These are phyloP conservation scores for Talaromyces rugulosus DNA, from an alignment of 2,329 filamentous ascomycete species.

Conservation along the genomic window DNA sequence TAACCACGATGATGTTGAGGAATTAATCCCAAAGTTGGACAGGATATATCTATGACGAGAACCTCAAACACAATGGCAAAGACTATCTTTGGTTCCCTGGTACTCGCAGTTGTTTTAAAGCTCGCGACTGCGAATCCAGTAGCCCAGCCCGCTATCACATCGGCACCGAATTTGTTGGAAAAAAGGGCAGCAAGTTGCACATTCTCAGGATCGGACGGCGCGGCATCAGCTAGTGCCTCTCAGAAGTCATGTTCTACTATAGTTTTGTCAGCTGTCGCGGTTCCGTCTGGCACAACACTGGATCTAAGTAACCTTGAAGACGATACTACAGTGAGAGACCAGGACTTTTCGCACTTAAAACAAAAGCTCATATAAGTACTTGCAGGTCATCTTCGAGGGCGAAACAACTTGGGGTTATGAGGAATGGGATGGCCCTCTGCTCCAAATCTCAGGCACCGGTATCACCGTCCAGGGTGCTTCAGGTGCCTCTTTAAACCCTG, in stretches of 20 bases:
- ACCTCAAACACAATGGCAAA: not conserved
- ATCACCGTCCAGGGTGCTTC: constrained; percentile 52
- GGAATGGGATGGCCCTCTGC: constrained; percentile 62
- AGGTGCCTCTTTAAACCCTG: constrained; percentile 53
- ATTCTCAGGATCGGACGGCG: constrained; percentile 19
- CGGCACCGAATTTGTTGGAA: not conserved
- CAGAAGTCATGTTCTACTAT: constrained; percentile 30
- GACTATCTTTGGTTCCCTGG: not conserved
- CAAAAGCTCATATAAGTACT: not conserved
- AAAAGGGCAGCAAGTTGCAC: constrained; percentile 17
- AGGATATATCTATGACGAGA: too few species aligned
- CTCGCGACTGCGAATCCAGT: constrained; percentile 1
- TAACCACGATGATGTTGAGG: too few species aligned
- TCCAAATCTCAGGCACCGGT: constrained; percentile 56
- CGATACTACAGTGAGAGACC: constrained; percentile 23
- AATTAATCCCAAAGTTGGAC: too few species aligned
- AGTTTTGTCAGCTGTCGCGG: constrained; percentile 27
- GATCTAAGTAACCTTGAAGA: constrained; percentile 29
- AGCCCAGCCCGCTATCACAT: constrained; percentile 4
- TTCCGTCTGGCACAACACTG: constrained; percentile 33
- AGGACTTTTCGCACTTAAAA: not conserved
- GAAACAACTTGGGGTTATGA: constrained; percentile 63
- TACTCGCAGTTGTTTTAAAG: not conserved
- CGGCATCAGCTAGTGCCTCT: constrained; percentile 21
- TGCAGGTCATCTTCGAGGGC: constrained; percentile 58